These are phyloP conservation scores for Aureobasidium sp. DNA, from an alignment of 2,329 filamentous ascomycete species.

Conservation along the genomic window DNA sequence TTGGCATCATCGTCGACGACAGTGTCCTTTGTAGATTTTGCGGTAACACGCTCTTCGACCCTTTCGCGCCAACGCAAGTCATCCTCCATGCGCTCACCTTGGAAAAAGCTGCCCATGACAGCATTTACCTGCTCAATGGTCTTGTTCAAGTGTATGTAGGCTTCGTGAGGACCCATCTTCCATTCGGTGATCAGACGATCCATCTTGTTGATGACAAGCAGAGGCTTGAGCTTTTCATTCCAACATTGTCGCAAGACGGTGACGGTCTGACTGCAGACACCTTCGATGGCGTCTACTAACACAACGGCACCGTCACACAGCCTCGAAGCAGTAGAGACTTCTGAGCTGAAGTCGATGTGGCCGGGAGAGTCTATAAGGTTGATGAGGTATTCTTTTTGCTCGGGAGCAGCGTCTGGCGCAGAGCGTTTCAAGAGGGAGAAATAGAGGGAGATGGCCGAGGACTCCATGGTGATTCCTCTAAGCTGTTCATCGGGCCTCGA, in stretches of 20 bases:
- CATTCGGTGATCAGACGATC: conserved; percentile 89
- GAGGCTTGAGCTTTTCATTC: conserved; percentile 88
- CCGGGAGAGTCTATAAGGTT: conserved; percentile 97
- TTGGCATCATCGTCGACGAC: conserved; percentile 50
- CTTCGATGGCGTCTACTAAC: conserved; percentile 91
- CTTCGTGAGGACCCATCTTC: conserved; percentile 84
- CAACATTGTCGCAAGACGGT: conserved; percentile 92
- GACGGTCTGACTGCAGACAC: conserved; percentile 96
- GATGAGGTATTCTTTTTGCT: conserved; percentile 83
- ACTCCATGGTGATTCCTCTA: conserved; percentile 99
- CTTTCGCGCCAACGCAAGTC: conserved; percentile 91
- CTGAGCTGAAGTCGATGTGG: conserved; percentile 97
- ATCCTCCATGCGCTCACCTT: conserved; percentile 97
- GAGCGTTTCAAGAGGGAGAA: conserved; percentile 82
- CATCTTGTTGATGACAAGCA: conserved; percentile 98
- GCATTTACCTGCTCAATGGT: conserved; percentile 94
- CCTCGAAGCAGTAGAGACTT: conserved; percentile 90
- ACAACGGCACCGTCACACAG: conserved; percentile 92
- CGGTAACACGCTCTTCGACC: conserved; percentile 77
- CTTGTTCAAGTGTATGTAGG: conserved; percentile 80
- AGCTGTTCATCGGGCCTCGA: conserved; percentile 92
- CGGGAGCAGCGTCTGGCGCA: conserved; percentile 41
- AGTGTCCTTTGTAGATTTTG: conserved; percentile 44
- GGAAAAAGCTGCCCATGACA: conserved; percentile 93
- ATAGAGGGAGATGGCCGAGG: conserved; percentile 90